A percentile compares a stretch with the other conserved stretches of the same genome.
Evolutionary conservation across 2,329 filamentous ascomycete species (phyloP).

Genomic region (Pseudocercospora fuligena): DNA sequence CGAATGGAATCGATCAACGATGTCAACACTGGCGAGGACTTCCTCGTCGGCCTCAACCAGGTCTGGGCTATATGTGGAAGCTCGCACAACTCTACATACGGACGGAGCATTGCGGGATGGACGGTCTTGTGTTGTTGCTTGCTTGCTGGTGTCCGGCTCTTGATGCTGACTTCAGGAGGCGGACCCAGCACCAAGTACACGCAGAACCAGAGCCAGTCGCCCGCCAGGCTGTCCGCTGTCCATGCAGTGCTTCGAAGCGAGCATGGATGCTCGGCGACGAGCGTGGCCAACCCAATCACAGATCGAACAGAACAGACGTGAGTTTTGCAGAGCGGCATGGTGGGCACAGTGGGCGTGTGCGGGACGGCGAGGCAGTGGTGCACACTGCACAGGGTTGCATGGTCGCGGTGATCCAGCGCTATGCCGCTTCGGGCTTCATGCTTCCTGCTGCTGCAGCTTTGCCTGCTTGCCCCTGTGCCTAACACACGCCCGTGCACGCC

Average conservation of each 20-base stretch:
- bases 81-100: neutral
- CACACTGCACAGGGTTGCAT: neutral
- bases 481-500: neutral
- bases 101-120: neutral
- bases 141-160: neutral
- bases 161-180: constrained; percentile 2
- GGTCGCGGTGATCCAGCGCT: constrained; percentile 1
- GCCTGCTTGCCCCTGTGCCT: neutral
- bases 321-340: neutral
- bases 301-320: neutral
- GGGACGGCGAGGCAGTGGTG: neutral
- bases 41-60: neutral
- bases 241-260: constrained; percentile 1
- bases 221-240: neutral
- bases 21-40: neutral
- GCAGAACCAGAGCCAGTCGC: neutral
- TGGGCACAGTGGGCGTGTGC: too few relatives aligned
- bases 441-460: neutral
- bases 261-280: neutral
- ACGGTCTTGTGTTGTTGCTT: neutral
- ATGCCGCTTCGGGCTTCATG: neutral
- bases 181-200: neutral
- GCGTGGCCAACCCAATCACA: neutral
- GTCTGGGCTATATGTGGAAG: neutral
- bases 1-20: neutral